Evolutionary conservation across 371 early-diverging fungal genomes (phyloP), one percentile per base, ranked within the genome.

Genomic region (Saksenaea oblongispora): DNA sequence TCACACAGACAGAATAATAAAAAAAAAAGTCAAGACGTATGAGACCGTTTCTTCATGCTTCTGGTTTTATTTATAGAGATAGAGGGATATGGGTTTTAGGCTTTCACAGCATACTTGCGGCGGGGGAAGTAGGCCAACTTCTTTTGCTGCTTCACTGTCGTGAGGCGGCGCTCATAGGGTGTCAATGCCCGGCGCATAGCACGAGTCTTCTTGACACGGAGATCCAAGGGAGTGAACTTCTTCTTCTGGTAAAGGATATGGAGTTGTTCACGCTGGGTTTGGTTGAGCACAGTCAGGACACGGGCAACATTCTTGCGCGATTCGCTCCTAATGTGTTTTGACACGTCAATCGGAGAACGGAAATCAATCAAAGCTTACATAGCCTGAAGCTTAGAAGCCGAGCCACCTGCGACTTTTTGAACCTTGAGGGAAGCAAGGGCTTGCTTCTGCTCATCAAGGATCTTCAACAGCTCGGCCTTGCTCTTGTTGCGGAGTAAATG

Each of bases 201-300:
- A 71, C 97, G 93, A 70, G 97, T 97, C 91, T 93, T 93, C 93
- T 97, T 97, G 81, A 79, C 82, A 71, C 96, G 93, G 81, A 97
- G 89, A 78, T 96, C 96, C 66, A 93, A 82, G 66, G 97, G 97
- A 41, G 87, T 66, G 88, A 90, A 90, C 89, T 95, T 96, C 88
- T 93, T 95, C 74, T 89, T 89, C 75, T 89, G 87, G 88, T 92
- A 95, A 84, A 85, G 87, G 59, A 86, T 73, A 67, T 91, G 90
- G 62, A 93, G 88, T 75, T 89, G 85, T 54, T 87, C 89, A 64
- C 95, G 92, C 72, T 92, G 89, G 75, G 88, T 88, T 78, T 95
- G 94, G 85, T 84, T 88, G 82, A 95, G 93, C 74, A 95, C 95
- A 56, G 97, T 97, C 76, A 93, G 78, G 65, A 95, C 93, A 62